These are phyloP conservation scores for Seiridium cupressi DNA, from an alignment of 2,329 filamentous ascomycete species.

Conservation along the genomic window DNA sequence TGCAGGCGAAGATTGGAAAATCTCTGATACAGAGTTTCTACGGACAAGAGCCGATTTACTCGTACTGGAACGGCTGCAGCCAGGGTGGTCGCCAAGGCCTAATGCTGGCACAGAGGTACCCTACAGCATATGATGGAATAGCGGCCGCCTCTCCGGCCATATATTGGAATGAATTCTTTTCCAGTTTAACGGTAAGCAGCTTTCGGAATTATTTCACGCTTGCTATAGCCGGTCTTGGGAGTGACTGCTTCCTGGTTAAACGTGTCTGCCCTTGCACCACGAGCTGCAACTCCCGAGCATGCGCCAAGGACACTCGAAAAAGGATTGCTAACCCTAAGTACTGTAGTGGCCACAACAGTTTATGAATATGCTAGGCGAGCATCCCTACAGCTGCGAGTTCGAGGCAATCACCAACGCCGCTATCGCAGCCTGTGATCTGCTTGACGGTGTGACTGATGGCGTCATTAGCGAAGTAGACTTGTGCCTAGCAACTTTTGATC, in stretches of 20 bases:
- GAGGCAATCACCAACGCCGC: not conserved
- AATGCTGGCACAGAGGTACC: constrained; percentile 49
- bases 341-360: not conserved
- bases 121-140: constrained; percentile 53
- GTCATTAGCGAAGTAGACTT: not conserved
- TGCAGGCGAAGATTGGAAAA: constrained; percentile 7
- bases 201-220: not conserved
- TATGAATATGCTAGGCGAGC: not conserved
- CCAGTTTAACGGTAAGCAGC: not conserved
- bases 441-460: not conserved
- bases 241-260: no score
- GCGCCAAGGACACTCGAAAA: no score
- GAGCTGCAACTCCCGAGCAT: no score
- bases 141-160: constrained; percentile 44
- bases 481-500: not conserved
- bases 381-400: not conserved
- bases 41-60: constrained; percentile 32
- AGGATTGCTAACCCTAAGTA: no score
- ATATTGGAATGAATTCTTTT: constrained; percentile 14
- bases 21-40: constrained; percentile 32
- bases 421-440: not conserved
- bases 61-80: constrained; percentile 53
- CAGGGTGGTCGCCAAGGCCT: constrained; percentile 55
- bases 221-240: no score
- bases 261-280: no score